Percentiles rank a stretch among this genome's conserved stretches.
Conservation (phyloP, 371 early-diverging fungal genomes). For the Zopfochytrium polystomum region DNA sequence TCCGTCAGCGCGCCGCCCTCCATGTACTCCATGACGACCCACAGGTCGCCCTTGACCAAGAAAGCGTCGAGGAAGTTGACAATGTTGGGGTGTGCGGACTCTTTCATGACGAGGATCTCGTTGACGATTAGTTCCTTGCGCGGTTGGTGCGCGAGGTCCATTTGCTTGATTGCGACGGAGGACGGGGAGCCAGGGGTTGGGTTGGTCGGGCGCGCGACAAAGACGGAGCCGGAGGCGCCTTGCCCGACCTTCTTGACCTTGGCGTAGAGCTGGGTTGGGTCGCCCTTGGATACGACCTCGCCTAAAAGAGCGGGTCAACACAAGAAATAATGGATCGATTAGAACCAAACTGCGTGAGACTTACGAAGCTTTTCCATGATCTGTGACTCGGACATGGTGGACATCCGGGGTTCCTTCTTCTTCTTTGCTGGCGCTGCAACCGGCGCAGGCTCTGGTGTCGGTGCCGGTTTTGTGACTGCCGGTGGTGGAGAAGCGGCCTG, state of each 20-base stretch:
- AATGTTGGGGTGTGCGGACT: too few relatives aligned
- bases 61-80: too few relatives aligned
- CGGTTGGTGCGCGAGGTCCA: constrained; percentile 90
- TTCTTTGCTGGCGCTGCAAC: too few relatives aligned
- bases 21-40: constrained; percentile 99
- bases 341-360: constrained; percentile 14
- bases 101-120: too few relatives aligned
- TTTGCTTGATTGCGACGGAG: constrained; percentile 93
- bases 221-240: constrained; percentile 96
- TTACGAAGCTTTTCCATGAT: constrained; percentile 82
- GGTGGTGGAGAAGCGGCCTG: too few relatives aligned
- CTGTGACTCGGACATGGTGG: constrained; percentile 84
- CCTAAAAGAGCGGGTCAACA: not conserved
- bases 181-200: constrained; percentile 6
- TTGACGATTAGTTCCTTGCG: too few relatives aligned
- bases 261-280: constrained; percentile 72
- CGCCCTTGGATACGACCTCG: too few relatives aligned
- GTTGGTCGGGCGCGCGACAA: constrained; percentile 61
- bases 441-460: too few relatives aligned
- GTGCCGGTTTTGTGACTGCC: too few relatives aligned
- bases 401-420: constrained; percentile 48
- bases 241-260: constrained; percentile 94
- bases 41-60: constrained; percentile 79
- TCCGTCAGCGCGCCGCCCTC: too few relatives aligned
- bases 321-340: not conserved